A percentile compares a stretch with the other conserved stretches of the same genome.
These are phyloP conservation scores for Boletales sp. DNA, from an alignment of 768 basidiomycete genomes.

Conservation along the genomic window DNA sequence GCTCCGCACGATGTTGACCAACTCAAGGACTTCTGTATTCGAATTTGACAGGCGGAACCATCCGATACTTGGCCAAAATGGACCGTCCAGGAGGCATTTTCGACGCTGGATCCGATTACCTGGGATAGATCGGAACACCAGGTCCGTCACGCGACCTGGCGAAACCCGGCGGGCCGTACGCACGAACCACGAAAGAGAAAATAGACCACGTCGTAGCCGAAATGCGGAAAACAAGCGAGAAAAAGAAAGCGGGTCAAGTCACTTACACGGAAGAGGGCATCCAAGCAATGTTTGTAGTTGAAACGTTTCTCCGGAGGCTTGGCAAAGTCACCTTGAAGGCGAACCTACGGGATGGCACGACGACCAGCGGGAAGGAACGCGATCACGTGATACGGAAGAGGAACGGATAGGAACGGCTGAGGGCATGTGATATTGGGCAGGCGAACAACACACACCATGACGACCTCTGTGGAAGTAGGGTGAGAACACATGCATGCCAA, in stretches of 20 bases:
- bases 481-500: background rate
- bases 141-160: background rate
- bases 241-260: background rate
- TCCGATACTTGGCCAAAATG: no score
- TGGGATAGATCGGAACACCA: conserved; percentile 1
- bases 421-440: conserved; percentile 13
- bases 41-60: no score
- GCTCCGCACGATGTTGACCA: no score
- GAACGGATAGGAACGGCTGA: background rate
- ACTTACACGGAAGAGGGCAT: conserved; percentile 81
- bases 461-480: conserved; percentile 49
- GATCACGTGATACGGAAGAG: conserved; percentile 15
- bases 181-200: background rate
- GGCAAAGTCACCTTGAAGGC: conserved; percentile 87
- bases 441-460: conserved; percentile 47
- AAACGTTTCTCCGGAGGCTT: conserved; percentile 85
- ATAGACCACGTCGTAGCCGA: background rate
- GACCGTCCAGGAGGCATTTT: no score
- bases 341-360: conserved; percentile 39
- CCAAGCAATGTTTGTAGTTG: conserved; percentile 87
- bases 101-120: background rate
- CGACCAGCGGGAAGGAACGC: background rate
- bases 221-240: background rate
- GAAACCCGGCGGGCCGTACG: background rate
- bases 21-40: no score